These are phyloP conservation scores for Suillus cothurnatus DNA, from an alignment of 768 basidiomycete species.

Conservation along the genomic window DNA sequence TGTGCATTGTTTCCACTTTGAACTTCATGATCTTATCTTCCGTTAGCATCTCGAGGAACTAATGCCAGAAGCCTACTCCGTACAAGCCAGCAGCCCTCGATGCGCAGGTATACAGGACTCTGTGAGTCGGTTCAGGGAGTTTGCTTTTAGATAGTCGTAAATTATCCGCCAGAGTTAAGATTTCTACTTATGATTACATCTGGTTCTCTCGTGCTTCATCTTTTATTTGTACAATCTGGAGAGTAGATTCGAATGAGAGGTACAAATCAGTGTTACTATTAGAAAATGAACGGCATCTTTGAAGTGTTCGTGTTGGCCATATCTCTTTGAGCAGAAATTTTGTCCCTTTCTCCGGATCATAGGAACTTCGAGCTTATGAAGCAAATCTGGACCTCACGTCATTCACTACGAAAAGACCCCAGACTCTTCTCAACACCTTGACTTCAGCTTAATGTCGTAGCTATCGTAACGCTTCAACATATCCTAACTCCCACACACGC, in stretches of 20 bases:
- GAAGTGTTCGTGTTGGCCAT: background rate
- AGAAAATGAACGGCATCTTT: background rate
- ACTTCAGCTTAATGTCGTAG: no score
- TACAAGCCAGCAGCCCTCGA: constrained; percentile 56
- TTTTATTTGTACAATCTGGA: background rate
- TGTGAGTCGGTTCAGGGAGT: constrained; percentile 23
- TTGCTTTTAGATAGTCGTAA: constrained; percentile 5
- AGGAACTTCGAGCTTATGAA: no score
- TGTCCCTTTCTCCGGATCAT: background rate
- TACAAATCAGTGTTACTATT: background rate
- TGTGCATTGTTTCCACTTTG: constrained; percentile 18
- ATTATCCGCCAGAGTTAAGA: background rate
- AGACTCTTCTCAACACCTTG: no score
- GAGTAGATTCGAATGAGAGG: background rate
- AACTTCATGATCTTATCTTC: background rate
- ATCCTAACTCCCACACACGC: no score
- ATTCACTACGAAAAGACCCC: no score
- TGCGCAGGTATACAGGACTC: constrained; percentile 47
- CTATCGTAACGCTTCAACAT: no score
- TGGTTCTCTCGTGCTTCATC: background rate
- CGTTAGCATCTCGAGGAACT: constrained; percentile 51
- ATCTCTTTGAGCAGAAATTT: background rate
- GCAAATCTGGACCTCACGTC: no score
- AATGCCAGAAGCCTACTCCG: constrained; percentile 58
- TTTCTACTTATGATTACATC: background rate